Conservation (phyloP, 192 early-diverging fungal species). For the Coemansia sp. region DNA sequence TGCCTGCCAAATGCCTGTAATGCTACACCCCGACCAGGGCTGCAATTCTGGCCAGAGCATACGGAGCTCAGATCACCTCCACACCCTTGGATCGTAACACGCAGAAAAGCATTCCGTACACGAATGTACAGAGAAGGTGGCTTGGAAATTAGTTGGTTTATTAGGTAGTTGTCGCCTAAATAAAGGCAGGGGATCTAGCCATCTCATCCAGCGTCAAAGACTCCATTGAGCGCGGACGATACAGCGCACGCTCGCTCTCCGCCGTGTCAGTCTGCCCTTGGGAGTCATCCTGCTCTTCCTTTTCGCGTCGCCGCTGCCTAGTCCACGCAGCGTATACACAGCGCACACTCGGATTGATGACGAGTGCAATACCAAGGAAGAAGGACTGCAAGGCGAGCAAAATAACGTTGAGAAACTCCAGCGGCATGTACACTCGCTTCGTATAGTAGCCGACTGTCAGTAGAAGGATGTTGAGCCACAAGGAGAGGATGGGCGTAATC, state of each 20-base stretch:
- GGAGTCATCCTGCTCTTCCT: background rate
- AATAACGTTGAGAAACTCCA: conserved; percentile 29
- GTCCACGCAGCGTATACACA: background rate
- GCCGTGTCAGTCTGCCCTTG: background rate
- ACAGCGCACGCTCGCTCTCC: background rate
- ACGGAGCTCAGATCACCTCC: no score
- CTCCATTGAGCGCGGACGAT: background rate
- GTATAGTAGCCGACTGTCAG: conserved; percentile 25
- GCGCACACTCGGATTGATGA: conserved; percentile 27
- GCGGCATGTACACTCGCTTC: conserved; percentile 8
- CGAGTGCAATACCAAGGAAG: conserved; percentile 27
- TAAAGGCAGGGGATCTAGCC: background rate
- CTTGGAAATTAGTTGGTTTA: no score
- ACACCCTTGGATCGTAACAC: no score
- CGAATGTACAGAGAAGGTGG: no score
- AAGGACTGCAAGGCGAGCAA: conserved; percentile 37
- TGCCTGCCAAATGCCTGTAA: background rate
- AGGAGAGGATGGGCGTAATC: conserved; percentile 31
- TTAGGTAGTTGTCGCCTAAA: background rate
- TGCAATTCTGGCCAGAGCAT: no score
- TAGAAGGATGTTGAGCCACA: conserved; percentile 35
- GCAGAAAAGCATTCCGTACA: no score
- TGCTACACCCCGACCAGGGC: no score
- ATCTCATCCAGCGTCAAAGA: background rate
- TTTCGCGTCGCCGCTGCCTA: conserved; percentile 3